phyloP scores from a whole-genome alignment of 352 stramenopile species.

The Phytophthora pluvialis region DNA sequence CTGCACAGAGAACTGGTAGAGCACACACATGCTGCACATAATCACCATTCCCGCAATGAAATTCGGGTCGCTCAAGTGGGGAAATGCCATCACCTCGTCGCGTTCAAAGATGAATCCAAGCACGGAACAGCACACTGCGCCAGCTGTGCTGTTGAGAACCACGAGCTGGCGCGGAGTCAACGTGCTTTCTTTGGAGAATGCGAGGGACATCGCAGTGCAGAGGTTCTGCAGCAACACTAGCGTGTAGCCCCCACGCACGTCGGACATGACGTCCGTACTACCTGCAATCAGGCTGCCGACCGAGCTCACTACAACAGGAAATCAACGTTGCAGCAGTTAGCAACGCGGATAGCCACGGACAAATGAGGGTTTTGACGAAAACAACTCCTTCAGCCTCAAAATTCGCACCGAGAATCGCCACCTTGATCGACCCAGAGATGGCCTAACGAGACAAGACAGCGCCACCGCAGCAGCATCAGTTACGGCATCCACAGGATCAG shows the following conservation, averaged over 20 bases:
- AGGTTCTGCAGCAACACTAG: slow-evolving; percentile 77
- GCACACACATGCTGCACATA: slow-evolving; percentile 73
- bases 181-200: slow-evolving; percentile 70
- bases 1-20: slow-evolving; percentile 81
- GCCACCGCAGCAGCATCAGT: not conserved
- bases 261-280: slow-evolving; percentile 55
- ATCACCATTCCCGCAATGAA: slow-evolving; percentile 47
- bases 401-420: slow-evolving; percentile 61
- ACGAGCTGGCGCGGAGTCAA: slow-evolving; percentile 62
- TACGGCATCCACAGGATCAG: not conserved
- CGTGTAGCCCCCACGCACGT: slow-evolving; percentile 49
- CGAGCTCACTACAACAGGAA: slow-evolving; percentile 53
- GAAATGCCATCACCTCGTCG: slow-evolving; percentile 46
- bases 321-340: slow-evolving; percentile 12
- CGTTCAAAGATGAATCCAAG: slow-evolving; percentile 52
- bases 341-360: not conserved
- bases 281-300: slow-evolving; percentile 64
- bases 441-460: slow-evolving; percentile 18
- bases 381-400: not conserved
- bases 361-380: not conserved
- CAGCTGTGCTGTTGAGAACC: slow-evolving; percentile 58
- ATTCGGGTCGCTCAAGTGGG: slow-evolving; percentile 25
- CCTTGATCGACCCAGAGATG: slow-evolving; percentile 58
- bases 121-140: slow-evolving; percentile 48
- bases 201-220: slow-evolving; percentile 65